Conservation (phyloP, 306 rosid species). For the Acacia crassicarpa region DNA sequence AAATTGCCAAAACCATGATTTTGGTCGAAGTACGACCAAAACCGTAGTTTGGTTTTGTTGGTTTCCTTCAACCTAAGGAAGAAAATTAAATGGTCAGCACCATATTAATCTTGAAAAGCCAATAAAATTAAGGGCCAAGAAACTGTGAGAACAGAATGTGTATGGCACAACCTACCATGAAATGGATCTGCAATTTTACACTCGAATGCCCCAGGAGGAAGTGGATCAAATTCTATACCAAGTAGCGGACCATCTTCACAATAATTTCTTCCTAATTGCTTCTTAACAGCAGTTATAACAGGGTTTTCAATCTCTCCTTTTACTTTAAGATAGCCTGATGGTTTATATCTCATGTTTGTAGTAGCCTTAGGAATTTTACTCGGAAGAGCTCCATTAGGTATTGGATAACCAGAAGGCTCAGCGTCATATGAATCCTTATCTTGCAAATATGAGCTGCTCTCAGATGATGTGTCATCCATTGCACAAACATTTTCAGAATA, state of each 20-base stretch:
- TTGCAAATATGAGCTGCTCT: slow-evolving; percentile 79
- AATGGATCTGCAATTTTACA: slow-evolving; percentile 53
- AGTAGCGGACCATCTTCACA: slow-evolving; percentile 87
- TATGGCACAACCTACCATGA: slow-evolving; percentile 55
- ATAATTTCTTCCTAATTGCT: slow-evolving; percentile 80
- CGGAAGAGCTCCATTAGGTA: slow-evolving; percentile 56
- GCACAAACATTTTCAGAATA: slow-evolving; percentile 55
- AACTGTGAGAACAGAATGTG: background rate
- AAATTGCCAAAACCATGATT: background rate
- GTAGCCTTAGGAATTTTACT: slow-evolving; percentile 55
- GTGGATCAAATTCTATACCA: slow-evolving; percentile 79
- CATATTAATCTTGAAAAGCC: slow-evolving; percentile 19
- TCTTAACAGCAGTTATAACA: slow-evolving; percentile 93
- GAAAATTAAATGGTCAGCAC: slow-evolving; percentile 6
- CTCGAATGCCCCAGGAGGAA: slow-evolving; percentile 97
- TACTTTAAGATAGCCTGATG: slow-evolving; percentile 94
- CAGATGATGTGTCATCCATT: slow-evolving; percentile 83
- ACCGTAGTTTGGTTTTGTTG: background rate
- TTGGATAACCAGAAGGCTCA: slow-evolving; percentile 63
- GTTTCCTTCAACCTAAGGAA: background rate
- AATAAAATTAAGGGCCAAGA: slow-evolving; percentile 12
- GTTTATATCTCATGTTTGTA: slow-evolving; percentile 62
- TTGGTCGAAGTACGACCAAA: background rate
- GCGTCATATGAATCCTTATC: slow-evolving; percentile 64
- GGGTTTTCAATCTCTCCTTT: slow-evolving; percentile 94